A percentile compares a stretch with the other conserved stretches of the same genome.
These are phyloP conservation scores for Earliella scabrosa DNA, from an alignment of 1,284 basidiomycete species.

Conservation along the genomic window DNA sequence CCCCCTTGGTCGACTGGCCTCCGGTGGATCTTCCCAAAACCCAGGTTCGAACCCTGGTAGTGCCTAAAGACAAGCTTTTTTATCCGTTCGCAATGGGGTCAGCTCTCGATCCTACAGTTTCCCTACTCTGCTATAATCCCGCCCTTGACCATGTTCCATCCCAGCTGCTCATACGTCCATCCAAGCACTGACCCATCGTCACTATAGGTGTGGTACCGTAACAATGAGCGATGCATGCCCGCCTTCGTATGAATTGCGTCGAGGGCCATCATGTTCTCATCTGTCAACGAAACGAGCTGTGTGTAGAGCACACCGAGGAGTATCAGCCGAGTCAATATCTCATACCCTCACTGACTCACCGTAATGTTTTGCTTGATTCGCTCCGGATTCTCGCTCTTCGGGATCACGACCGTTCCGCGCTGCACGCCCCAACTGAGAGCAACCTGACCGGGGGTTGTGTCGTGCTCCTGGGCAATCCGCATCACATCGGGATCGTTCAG, in stretches of 20 bases:
- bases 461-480: slow-evolving; percentile 49
- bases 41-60: slow-evolving; percentile 33
- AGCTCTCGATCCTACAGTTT: not conserved
- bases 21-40: slow-evolving; percentile 23
- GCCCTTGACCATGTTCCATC: slow-evolving; percentile 50
- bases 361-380: slow-evolving; percentile 53
- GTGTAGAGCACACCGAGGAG: slow-evolving; percentile 8
- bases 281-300: slow-evolving; percentile 43
- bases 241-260: slow-evolving; percentile 46
- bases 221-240: slow-evolving; percentile 50
- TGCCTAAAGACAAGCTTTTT: slow-evolving; percentile 5
- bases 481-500: slow-evolving; percentile 38
- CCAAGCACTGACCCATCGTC: slow-evolving; percentile 45
- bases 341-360: slow-evolving; percentile 37
- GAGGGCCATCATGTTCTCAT: slow-evolving; percentile 44
- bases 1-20: not conserved
- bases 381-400: slow-evolving; percentile 52
- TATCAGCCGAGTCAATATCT: too few relatives aligned
- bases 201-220: slow-evolving; percentile 35
- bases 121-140: slow-evolving; percentile 34
- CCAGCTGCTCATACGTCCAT: slow-evolving; percentile 54
- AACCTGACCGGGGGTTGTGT: slow-evolving; percentile 53
- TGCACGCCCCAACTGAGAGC: slow-evolving; percentile 56
- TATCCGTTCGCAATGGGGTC: not conserved
- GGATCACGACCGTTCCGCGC: slow-evolving; percentile 46